These are phyloP conservation scores for Periglandula ipomoeae DNA, from an alignment of 2,329 filamentous ascomycete genomes.

Conservation along the genomic window DNA sequence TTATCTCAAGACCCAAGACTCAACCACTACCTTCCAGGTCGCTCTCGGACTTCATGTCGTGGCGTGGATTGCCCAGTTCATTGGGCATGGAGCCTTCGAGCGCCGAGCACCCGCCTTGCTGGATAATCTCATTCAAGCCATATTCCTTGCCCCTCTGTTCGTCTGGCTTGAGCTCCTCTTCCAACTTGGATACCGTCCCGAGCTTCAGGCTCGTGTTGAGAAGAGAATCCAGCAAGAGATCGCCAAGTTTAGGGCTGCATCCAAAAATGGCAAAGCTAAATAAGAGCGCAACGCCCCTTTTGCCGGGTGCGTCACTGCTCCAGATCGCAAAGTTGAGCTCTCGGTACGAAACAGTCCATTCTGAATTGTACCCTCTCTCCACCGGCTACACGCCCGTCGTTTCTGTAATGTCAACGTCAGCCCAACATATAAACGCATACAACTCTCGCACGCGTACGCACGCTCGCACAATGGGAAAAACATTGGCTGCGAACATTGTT, in stretches of 20 bases:
- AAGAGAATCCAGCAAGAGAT: slow-evolving; percentile 68
- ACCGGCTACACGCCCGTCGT: not conserved
- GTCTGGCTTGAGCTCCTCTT: slow-evolving; percentile 96
- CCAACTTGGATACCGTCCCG: slow-evolving; percentile 78
- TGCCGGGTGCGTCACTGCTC: not conserved
- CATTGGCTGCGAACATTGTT: not conserved
- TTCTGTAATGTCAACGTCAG: not conserved
- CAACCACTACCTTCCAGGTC: slow-evolving; percentile 38
- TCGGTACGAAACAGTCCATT: not conserved
- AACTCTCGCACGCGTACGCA: no score
- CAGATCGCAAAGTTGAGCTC: not conserved
- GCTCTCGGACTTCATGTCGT: slow-evolving; percentile 61
- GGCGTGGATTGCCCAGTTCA: slow-evolving; percentile 81
- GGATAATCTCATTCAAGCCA: slow-evolving; percentile 83
- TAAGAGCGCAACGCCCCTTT: slow-evolving; percentile 16
- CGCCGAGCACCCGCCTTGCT: slow-evolving; percentile 78
- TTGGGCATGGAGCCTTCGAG: slow-evolving; percentile 87
- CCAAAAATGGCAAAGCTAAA: slow-evolving; percentile 45
- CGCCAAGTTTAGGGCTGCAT: slow-evolving; percentile 58
- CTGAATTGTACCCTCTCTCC: not conserved
- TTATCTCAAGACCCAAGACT: slow-evolving; percentile 54
- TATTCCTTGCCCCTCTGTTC: slow-evolving; percentile 91
- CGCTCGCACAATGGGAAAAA: no score
- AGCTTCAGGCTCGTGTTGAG: slow-evolving; percentile 74
- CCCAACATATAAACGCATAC: not conserved